Evolutionary conservation across 306 rosid genomes (phyloP).

Genomic region (Ochetophila trinervis): DNA sequence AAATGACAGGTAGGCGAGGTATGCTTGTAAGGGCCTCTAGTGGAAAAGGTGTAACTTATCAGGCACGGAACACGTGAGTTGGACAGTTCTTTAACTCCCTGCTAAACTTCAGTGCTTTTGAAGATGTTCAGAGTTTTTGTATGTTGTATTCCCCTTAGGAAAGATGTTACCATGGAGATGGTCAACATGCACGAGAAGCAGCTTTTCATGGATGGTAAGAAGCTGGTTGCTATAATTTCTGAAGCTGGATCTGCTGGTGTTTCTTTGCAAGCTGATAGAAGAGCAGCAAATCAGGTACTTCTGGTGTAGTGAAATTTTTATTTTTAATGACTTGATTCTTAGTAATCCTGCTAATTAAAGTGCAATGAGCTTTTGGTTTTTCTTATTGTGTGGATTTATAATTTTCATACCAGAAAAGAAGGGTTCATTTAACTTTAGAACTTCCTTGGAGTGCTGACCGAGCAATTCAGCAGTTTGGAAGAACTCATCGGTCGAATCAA

Average conservation of each 20-base stretch:
- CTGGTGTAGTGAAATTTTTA: constrained; percentile 19
- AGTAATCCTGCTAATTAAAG: constrained; percentile 16
- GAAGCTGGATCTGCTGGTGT: constrained; percentile 99
- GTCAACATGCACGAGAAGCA: constrained; percentile 99
- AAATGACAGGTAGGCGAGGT: constrained; percentile 99
- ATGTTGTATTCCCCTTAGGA: constrained; percentile 46
- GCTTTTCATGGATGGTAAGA: constrained; percentile 96
- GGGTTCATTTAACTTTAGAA: constrained; percentile 93
- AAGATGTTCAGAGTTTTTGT: constrained; percentile 14
- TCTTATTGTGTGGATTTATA: constrained; percentile 15
- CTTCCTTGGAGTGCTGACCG: constrained; percentile 99
- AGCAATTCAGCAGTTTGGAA: constrained; percentile 98
- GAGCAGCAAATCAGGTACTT: constrained; percentile 81
- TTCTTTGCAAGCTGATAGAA: constrained; percentile 96
- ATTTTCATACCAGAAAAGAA: constrained; percentile 66
- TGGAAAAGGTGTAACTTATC: constrained; percentile 97
- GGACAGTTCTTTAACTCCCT: constrained; percentile 12
- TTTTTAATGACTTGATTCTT: constrained; percentile 4
- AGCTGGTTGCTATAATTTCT: constrained; percentile 88
- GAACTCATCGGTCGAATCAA: constrained; percentile 98
- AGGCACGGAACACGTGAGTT: constrained; percentile 96
- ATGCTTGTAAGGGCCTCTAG: constrained; percentile 93
- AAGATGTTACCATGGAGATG: constrained; percentile 97
- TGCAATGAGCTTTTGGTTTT: constrained; percentile 16
- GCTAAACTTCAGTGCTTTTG: neutral